Evolutionary conservation across 2,329 filamentous ascomycete genomes (phyloP).

Genomic region (Botrytis porri): DNA sequence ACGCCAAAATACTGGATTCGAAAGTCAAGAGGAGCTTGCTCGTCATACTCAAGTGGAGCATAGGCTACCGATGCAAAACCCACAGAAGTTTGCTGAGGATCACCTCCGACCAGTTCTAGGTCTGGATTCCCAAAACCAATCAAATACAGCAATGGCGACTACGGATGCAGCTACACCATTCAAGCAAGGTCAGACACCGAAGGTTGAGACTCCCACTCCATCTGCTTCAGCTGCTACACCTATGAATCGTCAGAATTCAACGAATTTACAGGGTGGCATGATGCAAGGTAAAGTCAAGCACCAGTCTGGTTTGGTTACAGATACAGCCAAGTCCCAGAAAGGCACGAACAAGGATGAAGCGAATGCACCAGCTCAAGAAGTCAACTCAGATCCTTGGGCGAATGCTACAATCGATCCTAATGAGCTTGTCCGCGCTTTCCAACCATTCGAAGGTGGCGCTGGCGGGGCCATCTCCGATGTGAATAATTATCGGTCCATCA

Average conservation of each 20-base stretch:
- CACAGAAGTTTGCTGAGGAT: conserved; percentile 52
- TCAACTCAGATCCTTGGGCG: conserved; percentile 39
- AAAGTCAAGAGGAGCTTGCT: conserved; percentile 52
- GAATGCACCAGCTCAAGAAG: conserved; percentile 34
- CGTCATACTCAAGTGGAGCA: conserved; percentile 59
- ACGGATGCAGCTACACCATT: conserved; percentile 34
- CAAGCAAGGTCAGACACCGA: conserved; percentile 45
- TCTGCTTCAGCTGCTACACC: conserved; percentile 42
- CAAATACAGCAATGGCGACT: conserved; percentile 22
- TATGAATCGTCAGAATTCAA: conserved; percentile 48
- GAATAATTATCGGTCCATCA: conserved; percentile 52
- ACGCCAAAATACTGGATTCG: conserved; percentile 48
- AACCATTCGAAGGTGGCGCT: conserved; percentile 43
- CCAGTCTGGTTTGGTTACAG: conserved; percentile 24
- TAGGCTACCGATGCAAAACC: conserved; percentile 53
- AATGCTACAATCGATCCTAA: conserved; percentile 53
- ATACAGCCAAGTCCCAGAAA: conserved; percentile 30
- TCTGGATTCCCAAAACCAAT: conserved; percentile 50
- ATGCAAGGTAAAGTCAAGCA: conserved; percentile 24
- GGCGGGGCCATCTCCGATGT: conserved; percentile 53
- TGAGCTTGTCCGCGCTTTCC: conserved; percentile 46
- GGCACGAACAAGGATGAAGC: conserved; percentile 27
- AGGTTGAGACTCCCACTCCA: conserved; percentile 38
- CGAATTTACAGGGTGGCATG: conserved; percentile 50
- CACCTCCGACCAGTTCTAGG: conserved; percentile 49